Evolutionary conservation across 2,329 filamentous ascomycete species (phyloP).

Genomic region (Huntiella moniliformis): DNA sequence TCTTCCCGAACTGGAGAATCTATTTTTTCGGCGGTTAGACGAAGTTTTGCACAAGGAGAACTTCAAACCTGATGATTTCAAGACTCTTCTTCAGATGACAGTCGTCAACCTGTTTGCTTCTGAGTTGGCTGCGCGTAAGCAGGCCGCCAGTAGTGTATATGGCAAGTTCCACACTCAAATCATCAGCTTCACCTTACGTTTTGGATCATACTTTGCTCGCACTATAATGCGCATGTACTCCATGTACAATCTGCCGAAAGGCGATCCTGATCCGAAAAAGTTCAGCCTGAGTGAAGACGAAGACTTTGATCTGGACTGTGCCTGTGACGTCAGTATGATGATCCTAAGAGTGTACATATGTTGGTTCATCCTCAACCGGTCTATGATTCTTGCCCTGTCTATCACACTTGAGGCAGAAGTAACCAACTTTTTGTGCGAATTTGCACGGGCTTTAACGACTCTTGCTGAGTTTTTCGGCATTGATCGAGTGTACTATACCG

Average conservation of each 20-base stretch:
- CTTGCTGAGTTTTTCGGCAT: slow-evolving; percentile 8
- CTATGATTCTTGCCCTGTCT: slow-evolving; percentile 4
- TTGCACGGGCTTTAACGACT: slow-evolving; percentile 11
- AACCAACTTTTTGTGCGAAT: slow-evolving; percentile 8
- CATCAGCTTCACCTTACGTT: no score
- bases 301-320: background rate
- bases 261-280: background rate
- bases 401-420: slow-evolving; percentile 2
- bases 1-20: slow-evolving; percentile 56
- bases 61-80: slow-evolving; percentile 1
- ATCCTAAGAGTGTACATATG: slow-evolving; percentile 12
- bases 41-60: slow-evolving; percentile 7
- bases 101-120: slow-evolving; percentile 77
- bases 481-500: slow-evolving; percentile 7
- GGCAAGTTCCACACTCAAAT: background rate
- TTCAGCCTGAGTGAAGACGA: slow-evolving; percentile 23
- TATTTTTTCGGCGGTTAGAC: slow-evolving; percentile 62
- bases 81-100: slow-evolving; percentile 31
- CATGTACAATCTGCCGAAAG: no score
- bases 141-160: slow-evolving; percentile 20
- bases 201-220: no score
- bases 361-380: slow-evolving; percentile 12
- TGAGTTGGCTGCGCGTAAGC: slow-evolving; percentile 39
- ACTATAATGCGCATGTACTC: no score
- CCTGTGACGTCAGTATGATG: slow-evolving; percentile 10